Base-by-base conservation (phyloP, 805 yeast species). In the Suhomyces xylopsoci region DNA sequence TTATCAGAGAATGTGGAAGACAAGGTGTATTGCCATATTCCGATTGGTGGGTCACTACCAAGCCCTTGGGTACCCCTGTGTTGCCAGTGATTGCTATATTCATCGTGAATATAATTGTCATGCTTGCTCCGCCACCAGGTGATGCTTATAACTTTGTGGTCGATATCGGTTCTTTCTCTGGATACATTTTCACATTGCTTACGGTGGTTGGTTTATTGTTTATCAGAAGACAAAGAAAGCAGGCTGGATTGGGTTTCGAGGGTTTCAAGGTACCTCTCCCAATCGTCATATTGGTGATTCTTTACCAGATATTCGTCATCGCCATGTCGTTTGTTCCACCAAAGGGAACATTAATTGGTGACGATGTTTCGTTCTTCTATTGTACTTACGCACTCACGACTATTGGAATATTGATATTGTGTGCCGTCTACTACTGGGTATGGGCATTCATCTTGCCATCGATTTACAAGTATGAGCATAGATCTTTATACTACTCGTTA, bases 301-400 rank as follows among this genome's bases (percentile, higher is more conserved):
- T 70, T 10, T 75, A 66, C 60, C 62, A 70, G 26, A 32, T 64
- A 7, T 70, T 74, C 55, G 79, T 75, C n/a, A 60, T 74, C 52
- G 71, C 68, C 15, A 68, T 74, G 66, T 70, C 78, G 0, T 75
- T 69, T 56, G 78, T 75, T 32, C 79, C 79, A 24, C 57, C 66
- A 49, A 55, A 54, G 42, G 75, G 75, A 3, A 61, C 71, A 3
- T 62, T 73, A 53, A 72, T 58, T 28, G 79, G 79, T 3, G 62
- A 71, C 46, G 79, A 75, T 55, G 77, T 73, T 20, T 62, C 74
- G 4, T 75, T 75, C 58, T 74, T 75, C 58, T 75, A 75, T 56
- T 72, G 74, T 15, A 68, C 78, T 0, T 74, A 75, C 55, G 73
- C 78, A n/a, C 55, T 74, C 15, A 64, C 69, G 14, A 66, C 74